A percentile compares a stretch with the other conserved stretches of the same genome.
phyloP scores from a whole-genome alignment of 495 filamentous ascomycete species.

The Annulohypoxylon bovei region DNA sequence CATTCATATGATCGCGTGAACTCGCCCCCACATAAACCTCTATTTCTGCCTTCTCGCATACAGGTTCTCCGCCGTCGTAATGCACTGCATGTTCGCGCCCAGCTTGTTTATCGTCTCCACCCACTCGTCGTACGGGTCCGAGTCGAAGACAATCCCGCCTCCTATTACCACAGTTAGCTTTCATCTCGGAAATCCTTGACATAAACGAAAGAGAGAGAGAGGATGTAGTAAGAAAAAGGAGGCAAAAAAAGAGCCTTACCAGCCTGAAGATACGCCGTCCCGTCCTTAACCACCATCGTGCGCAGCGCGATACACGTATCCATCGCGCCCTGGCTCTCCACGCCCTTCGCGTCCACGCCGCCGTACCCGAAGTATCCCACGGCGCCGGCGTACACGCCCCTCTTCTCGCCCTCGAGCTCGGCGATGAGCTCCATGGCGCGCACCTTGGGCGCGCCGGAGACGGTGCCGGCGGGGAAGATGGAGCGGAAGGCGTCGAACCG shows the following conservation, averaged over 20 bases:
- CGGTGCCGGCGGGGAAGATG: constrained; percentile 96
- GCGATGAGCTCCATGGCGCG: constrained; percentile 96
- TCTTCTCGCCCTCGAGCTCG: constrained; percentile 90
- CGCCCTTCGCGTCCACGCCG: constrained; percentile 57
- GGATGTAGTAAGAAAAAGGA: background rate
- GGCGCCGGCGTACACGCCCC: constrained; percentile 96
- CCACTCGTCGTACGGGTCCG: constrained; percentile 92
- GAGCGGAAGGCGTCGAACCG: constrained; percentile 95
- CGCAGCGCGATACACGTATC: constrained; percentile 98
- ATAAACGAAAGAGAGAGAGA: background rate
- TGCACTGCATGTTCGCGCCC: constrained; percentile 85
- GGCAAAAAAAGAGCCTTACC: constrained; percentile 52
- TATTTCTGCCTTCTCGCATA: constrained; percentile 60
- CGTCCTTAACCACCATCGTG: constrained; percentile 95
- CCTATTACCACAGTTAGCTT: constrained; percentile 57
- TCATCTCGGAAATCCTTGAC: background rate
- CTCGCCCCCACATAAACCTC: background rate
- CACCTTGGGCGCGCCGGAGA: constrained; percentile 94
- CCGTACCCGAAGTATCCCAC: constrained; percentile 91
- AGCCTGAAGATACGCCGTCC: constrained; percentile 90
- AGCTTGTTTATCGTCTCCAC: constrained; percentile 98
- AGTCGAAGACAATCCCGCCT: constrained; percentile 98
- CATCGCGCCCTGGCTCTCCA: constrained; percentile 81
- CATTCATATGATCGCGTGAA: background rate
- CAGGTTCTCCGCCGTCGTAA: constrained; percentile 81